Evolutionary conservation across 78 protist genomes (phyloP).

Genomic region (Protostelium mycophagum): DNA sequence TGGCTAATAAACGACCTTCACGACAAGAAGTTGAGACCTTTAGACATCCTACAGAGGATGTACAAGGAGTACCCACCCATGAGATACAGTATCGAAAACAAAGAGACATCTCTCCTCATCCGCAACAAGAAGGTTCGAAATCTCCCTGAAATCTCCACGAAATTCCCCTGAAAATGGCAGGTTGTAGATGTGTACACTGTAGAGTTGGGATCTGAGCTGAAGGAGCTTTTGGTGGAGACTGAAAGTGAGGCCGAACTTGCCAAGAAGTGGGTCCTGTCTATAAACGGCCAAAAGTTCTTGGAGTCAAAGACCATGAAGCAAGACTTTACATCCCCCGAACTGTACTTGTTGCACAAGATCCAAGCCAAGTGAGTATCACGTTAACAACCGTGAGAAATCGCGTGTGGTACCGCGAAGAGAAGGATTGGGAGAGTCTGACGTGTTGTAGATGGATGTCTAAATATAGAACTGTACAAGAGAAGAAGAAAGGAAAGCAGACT

Average conservation of each 20-base stretch:
- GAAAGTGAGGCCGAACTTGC: not conserved
- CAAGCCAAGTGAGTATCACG: too few species aligned
- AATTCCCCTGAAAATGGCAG: not conserved
- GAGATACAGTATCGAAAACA: not conserved
- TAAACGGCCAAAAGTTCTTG: not conserved
- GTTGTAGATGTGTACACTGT: not conserved
- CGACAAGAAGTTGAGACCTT: not conserved
- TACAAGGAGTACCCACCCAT: not conserved
- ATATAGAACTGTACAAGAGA: not conserved
- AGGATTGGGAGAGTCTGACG: too few species aligned
- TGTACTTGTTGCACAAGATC: not conserved
- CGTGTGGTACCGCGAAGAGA: too few species aligned
- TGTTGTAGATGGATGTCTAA: not conserved
- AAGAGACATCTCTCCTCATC: not conserved
- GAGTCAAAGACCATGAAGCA: not conserved
- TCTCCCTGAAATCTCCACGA: too few species aligned
- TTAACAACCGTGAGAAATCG: too few species aligned
- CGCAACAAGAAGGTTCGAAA: not conserved
- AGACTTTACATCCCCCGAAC: not conserved
- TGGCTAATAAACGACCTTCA: not conserved
- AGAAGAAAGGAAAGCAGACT: not conserved
- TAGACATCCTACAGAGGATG: not conserved
- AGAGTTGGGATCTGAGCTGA: not conserved
- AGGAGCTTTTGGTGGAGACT: not conserved
- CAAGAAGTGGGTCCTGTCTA: not conserved